Percentiles rank a stretch among this genome's conserved stretches.
Evolutionary conservation across 1,139 yeast genomes (phyloP).

Genomic region (Hansenula sp.): DNA sequence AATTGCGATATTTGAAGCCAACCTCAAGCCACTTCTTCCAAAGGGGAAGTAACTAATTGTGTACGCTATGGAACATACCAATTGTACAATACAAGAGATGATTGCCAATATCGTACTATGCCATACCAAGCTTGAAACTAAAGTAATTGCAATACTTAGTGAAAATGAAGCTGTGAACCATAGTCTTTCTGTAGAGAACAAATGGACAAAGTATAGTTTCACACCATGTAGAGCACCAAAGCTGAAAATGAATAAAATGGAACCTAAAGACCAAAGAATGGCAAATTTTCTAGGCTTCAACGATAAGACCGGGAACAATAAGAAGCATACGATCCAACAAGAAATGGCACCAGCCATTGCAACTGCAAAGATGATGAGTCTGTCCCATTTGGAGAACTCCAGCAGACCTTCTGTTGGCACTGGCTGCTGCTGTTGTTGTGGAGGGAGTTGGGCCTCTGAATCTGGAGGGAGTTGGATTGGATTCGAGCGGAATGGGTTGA

Average conservation of each 20-base stretch:
- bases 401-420: conserved; percentile 24
- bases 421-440: background rate
- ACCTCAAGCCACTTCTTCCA: conserved; percentile 51
- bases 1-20: conserved; percentile 53
- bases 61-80: conserved; percentile 51
- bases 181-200: conserved; percentile 47
- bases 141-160: conserved; percentile 46
- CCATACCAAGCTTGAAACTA: conserved; percentile 43
- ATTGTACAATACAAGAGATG: conserved; percentile 47
- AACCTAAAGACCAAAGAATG: conserved; percentile 58
- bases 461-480: conserved; percentile 5
- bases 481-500: conserved; percentile 3
- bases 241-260: conserved; percentile 51
- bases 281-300: conserved; percentile 59
- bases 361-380: conserved; percentile 52
- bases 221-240: conserved; percentile 58
- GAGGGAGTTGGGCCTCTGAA: conserved; percentile 3
- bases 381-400: conserved; percentile 54
- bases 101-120: conserved; percentile 46
- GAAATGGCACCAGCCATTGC: conserved; percentile 51
- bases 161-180: conserved; percentile 47
- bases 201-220: conserved; percentile 42
- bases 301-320: conserved; percentile 52
- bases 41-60: conserved; percentile 62
- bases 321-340: conserved; percentile 52